phyloP scores from a whole-genome alignment of 1,284 basidiomycete species.

The Melanopsichium pennsylvanicum region DNA sequence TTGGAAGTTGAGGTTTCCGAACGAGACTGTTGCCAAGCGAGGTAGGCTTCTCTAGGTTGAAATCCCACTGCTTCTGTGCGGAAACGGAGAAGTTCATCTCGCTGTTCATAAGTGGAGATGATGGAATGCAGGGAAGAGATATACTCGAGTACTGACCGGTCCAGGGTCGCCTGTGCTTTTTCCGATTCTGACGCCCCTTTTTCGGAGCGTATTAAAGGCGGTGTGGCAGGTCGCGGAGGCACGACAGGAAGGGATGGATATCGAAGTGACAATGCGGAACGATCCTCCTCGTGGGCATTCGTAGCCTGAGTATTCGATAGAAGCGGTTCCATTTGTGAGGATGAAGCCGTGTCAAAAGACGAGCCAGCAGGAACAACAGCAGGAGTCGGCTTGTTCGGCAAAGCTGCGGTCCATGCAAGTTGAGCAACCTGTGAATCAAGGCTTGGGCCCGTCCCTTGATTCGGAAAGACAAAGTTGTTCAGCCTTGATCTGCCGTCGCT shows the following conservation, averaged over 20 bases:
- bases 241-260: constrained; percentile 28
- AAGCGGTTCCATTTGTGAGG: background rate
- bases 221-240: constrained; percentile 11
- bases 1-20: no score
- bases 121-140: constrained; percentile 9
- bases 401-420: background rate
- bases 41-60: constrained; percentile 35
- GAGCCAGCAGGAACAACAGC: no score
- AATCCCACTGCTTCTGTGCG: constrained; percentile 50
- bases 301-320: background rate
- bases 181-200: background rate
- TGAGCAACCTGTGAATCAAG: constrained; percentile 22
- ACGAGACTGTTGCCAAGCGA: constrained; percentile 30
- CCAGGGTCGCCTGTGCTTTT: background rate
- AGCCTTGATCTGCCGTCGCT: constrained; percentile 14
- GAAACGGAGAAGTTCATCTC: constrained; percentile 40
- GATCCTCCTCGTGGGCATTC: background rate
- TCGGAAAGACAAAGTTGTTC: constrained; percentile 14
- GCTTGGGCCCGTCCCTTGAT: constrained; percentile 5
- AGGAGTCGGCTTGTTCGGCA: constrained; percentile 1
- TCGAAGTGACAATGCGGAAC: constrained; percentile 30
- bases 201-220: background rate
- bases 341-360: no score
- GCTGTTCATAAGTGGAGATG: constrained; percentile 19
- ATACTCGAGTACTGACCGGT: constrained; percentile 9